Evolutionary conservation across 139 green algal genomes (phyloP).

Genomic region (Mychonastes homosphaera): DNA sequence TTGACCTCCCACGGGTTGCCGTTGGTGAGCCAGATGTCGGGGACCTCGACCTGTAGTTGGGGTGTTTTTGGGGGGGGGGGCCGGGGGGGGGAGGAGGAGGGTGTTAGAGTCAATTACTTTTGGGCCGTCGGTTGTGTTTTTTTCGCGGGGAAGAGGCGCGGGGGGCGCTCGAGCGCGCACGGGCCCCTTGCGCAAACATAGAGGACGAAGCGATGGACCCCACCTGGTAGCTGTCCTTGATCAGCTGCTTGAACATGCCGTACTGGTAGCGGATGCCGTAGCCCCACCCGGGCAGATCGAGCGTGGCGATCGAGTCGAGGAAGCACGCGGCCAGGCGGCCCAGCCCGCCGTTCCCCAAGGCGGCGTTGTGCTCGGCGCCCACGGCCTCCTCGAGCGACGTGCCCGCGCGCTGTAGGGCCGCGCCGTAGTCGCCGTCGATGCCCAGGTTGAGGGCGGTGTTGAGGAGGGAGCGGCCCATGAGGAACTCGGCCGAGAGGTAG

Average conservation of each 20-base stretch:
- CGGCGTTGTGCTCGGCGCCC: slow-evolving; percentile 33
- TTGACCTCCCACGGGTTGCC: slow-evolving; percentile 85
- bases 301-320: slow-evolving; percentile 93
- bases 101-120: no score
- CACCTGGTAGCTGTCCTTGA: slow-evolving; percentile 47
- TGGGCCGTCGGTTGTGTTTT: neutral
- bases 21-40: slow-evolving; percentile 92
- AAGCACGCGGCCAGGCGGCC: slow-evolving; percentile 96
- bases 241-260: slow-evolving; percentile 85
- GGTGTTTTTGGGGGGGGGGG: no score
- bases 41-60: slow-evolving; percentile 84
- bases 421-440: slow-evolving; percentile 68
- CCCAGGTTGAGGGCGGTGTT: slow-evolving; percentile 94
- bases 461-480: slow-evolving; percentile 87
- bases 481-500: slow-evolving; percentile 97
- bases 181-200: neutral
- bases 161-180: slow-evolving; percentile 30
- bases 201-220: neutral
- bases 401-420: slow-evolving; percentile 75
- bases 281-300: slow-evolving; percentile 91
- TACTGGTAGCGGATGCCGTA: slow-evolving; percentile 97
- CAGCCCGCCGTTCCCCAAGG: slow-evolving; percentile 96
- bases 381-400: slow-evolving; percentile 18
- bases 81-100: neutral
- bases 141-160: neutral